A percentile compares a stretch with the other conserved stretches of the same genome.
Conservation (phyloP, 2,329 filamentous ascomycete genomes). For the Massarina eburnea region DNA sequence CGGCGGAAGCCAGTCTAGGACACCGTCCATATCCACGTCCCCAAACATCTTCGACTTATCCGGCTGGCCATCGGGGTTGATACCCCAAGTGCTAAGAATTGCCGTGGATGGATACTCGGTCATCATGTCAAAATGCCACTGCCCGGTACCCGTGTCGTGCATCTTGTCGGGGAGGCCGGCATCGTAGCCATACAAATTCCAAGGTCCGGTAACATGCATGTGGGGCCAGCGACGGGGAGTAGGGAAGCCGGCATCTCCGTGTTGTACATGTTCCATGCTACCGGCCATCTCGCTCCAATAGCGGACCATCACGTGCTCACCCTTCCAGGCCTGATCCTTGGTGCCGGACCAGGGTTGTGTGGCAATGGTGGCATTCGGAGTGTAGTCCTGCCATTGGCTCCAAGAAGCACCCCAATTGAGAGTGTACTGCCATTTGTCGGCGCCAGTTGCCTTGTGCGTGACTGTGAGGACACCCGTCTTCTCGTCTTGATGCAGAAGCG, state of each 20-base stretch:
- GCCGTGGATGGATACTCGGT: conserved; percentile 64
- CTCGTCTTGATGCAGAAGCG: conserved; percentile 50
- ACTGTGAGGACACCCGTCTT: conserved; percentile 50
- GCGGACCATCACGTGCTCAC: conserved; percentile 64
- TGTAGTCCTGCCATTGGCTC: conserved; percentile 61
- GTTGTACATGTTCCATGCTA: conserved; percentile 62
- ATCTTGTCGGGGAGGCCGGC: conserved; percentile 59
- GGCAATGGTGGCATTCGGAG: conserved; percentile 52
- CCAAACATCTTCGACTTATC: conserved; percentile 62
- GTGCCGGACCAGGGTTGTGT: conserved; percentile 61
- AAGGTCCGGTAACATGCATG: conserved; percentile 63
- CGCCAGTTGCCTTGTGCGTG: conserved; percentile 62
- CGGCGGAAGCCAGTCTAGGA: conserved; percentile 64
- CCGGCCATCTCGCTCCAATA: conserved; percentile 63
- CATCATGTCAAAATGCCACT: conserved; percentile 64
- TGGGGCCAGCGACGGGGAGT: conserved; percentile 59
- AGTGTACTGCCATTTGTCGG: conserved; percentile 64
- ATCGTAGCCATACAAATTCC: conserved; percentile 67
- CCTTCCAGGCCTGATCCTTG: conserved; percentile 59
- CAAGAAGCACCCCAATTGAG: conserved; percentile 63
- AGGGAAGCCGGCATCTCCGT: conserved; percentile 55
- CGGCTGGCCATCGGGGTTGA: conserved; percentile 63
- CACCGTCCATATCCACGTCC: conserved; percentile 61
- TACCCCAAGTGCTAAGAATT: conserved; percentile 68
- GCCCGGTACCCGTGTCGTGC: conserved; percentile 50